Base-by-base conservation (phyloP, 2,329 filamentous ascomycete genomes). In the Hypoxylon sp. region DNA sequence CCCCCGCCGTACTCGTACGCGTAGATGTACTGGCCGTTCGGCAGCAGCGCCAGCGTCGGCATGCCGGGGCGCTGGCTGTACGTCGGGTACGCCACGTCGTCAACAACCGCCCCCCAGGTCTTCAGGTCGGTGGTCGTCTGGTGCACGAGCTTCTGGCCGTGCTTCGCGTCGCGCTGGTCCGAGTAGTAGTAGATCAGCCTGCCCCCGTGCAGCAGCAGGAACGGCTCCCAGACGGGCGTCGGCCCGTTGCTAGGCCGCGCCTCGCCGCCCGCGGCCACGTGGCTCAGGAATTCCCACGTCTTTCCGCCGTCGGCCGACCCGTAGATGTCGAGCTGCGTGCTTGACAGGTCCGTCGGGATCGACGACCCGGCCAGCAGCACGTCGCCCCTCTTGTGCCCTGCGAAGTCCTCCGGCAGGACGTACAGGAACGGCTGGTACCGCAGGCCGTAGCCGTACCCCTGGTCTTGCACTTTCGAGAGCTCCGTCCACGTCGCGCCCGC, bases 151-250 rank as follows among this genome's bases (percentile, higher is more conserved):
- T 89, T 88, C 69, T 90, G 87, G 12, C 86, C 87, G 63, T 89
- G 75, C 1, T 73, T 73, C 13, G 51, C 17, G 56, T 84, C 84
- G 25, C 87, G 79, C 66, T 90, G 87, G 67, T 90, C 87, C 1
- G 86, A 84, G 72, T 89, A 90, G 74, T 88, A 90, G 61, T 79
- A 74, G 25, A 89, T 78, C 12, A 90, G 71, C 41, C 81, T 74
- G 43, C 80, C 76, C 47, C 87, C 71, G 66, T 84, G 78, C 32
- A 78, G 73, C 66, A 83, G 64, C 30, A 90, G 69, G 67, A 87
- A 89, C 0, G 87, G 87, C 67, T 90, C 88, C 87, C 87, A 90
- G 13, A 90, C 82, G 0, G 86, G 84, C 0, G 84, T 87, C 26
- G 83, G 67, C 1, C 83, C 86, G 62, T 90, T 88, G 63, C 82